A percentile compares a stretch with the other conserved stretches of the same genome.
Evolutionary conservation across 106 monocot genomes (phyloP).

Genomic region (Triglochin maritima): DNA sequence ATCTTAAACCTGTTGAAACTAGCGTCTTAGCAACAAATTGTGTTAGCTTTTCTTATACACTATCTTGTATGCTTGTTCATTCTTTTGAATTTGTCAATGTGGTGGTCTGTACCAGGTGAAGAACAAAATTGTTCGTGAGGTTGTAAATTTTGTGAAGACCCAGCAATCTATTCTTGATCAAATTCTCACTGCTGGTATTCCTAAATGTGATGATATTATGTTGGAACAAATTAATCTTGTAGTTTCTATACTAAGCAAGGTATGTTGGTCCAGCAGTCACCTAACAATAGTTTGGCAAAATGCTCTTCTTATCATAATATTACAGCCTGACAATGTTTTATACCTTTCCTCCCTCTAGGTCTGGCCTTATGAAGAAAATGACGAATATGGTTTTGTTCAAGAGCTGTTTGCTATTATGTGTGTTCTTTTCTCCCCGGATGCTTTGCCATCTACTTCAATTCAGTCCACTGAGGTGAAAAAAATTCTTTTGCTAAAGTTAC

Average conservation of each 20-base stretch:
- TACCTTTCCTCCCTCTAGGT: conserved; percentile 27
- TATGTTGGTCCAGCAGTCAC: background rate
- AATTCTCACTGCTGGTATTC: conserved; percentile 50
- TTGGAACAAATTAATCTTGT: conserved; percentile 67
- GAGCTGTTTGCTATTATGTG: conserved; percentile 53
- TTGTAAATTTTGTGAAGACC: conserved; percentile 57
- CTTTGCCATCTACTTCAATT: conserved; percentile 16
- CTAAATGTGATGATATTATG: conserved; percentile 34
- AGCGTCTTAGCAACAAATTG: too few species aligned
- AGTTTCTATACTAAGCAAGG: conserved; percentile 74
- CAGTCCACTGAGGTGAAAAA: conserved; percentile 35
- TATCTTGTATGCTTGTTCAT: background rate
- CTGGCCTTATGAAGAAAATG: conserved; percentile 93
- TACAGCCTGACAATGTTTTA: background rate
- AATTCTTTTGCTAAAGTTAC: too few species aligned
- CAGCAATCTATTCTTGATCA: conserved; percentile 61
- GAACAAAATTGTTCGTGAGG: conserved; percentile 77
- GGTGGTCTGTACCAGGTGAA: conserved; percentile 35
- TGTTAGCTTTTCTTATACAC: too few species aligned
- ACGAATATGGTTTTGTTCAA: conserved; percentile 67
- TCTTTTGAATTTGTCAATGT: background rate
- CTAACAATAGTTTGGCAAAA: background rate
- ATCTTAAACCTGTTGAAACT: too few species aligned
- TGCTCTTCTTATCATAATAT: conserved; percentile 3
- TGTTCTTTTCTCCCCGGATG: conserved; percentile 42